Conservation (phyloP, 106 monocot genomes). For the Dioscorea alata region DNA sequence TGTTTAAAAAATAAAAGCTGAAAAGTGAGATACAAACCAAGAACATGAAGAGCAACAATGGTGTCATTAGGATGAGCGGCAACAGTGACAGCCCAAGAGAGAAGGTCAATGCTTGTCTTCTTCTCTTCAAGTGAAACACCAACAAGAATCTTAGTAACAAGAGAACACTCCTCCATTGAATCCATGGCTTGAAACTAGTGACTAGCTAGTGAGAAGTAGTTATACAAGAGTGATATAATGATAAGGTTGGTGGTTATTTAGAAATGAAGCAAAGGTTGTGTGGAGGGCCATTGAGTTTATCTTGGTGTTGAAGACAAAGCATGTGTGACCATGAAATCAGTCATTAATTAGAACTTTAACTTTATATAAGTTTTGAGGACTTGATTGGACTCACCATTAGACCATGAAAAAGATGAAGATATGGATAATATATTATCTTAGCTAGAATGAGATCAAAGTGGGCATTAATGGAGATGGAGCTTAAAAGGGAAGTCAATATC, state of each 20-base stretch:
- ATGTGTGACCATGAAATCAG: neutral
- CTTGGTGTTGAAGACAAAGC: conserved; percentile 16
- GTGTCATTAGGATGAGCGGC: neutral
- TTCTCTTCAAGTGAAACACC: neutral
- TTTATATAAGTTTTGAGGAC: no score
- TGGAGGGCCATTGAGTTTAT: conserved; percentile 2
- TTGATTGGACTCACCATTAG: no score
- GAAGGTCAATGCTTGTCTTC: neutral
- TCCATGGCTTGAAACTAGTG: neutral
- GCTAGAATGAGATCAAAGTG: no score
- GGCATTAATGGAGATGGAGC: no score
- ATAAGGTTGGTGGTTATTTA: conserved; percentile 8
- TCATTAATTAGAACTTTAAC: neutral
- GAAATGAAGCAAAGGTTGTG: conserved; percentile 13
- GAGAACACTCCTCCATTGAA: conserved; percentile 8
- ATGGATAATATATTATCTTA: no score
- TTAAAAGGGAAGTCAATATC: no score
- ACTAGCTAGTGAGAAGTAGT: no score
- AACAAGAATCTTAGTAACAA: conserved; percentile 3
- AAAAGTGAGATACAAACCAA: neutral
- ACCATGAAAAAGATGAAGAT: no score
- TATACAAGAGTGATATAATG: neutral
- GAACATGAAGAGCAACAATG: conserved; percentile 6
- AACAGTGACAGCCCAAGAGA: conserved; percentile 5
- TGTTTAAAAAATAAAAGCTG: no score